phyloP scores from a whole-genome alignment of 139 green algal species.

The Spirogloea muscicola region DNA sequence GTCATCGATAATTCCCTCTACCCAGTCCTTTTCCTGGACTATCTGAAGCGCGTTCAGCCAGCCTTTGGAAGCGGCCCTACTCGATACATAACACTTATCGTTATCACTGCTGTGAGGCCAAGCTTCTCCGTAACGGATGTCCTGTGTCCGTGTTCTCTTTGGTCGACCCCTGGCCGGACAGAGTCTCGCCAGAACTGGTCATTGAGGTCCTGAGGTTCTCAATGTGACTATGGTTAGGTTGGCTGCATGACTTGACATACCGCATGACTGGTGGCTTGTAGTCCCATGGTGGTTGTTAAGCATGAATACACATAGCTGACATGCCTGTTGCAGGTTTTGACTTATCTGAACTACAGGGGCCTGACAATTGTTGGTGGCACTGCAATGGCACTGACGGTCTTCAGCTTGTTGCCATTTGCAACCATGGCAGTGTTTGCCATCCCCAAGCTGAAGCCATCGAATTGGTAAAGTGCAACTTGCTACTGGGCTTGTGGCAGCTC shows the following conservation, averaged over 20 bases:
- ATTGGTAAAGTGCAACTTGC: neutral
- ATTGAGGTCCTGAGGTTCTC: no score
- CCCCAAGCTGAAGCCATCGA: neutral
- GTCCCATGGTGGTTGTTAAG: no score
- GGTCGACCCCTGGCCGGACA: no score
- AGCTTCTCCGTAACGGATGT: no score
- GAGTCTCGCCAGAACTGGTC: no score
- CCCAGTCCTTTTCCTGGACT: conserved; percentile 83
- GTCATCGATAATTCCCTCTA: conserved; percentile 95
- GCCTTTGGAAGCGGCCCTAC: neutral
- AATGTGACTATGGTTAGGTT: no score
- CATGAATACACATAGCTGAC: no score
- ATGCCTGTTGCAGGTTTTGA: conserved; percentile 23
- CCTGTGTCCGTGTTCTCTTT: no score
- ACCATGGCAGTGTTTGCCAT: conserved; percentile 53
- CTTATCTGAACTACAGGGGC: conserved; percentile 85
- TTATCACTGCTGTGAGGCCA: conserved; percentile 32
- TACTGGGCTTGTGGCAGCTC: neutral
- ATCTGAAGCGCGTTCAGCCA: conserved; percentile 61
- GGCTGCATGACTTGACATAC: no score
- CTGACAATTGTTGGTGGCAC: conserved; percentile 78
- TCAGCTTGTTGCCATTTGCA: conserved; percentile 80
- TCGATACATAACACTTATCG: conserved; percentile 8
- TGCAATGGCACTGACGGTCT: conserved; percentile 64
- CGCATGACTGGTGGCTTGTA: no score